Evolutionary conservation across 1,284 basidiomycete species (phyloP).

Genomic region (Golubevia pallescens): DNA sequence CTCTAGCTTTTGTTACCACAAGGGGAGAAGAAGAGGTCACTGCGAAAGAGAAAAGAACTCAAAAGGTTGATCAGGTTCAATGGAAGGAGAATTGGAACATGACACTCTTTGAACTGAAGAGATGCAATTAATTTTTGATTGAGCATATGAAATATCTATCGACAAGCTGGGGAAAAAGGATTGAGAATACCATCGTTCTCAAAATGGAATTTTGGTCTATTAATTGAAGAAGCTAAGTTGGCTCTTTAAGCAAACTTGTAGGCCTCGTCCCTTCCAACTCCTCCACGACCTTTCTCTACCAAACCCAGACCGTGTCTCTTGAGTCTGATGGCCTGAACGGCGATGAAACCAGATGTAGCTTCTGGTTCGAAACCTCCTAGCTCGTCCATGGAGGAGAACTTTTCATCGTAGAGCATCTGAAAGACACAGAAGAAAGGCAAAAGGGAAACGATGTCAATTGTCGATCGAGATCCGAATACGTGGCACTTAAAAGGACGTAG

Average conservation of each 20-base stretch:
- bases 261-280: conserved; percentile 39
- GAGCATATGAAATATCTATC: too few species aligned
- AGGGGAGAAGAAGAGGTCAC: too few species aligned
- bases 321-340: conserved; percentile 58
- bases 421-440: conserved; percentile 1
- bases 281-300: conserved; percentile 42
- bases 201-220: too few species aligned
- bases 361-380: conserved; percentile 85
- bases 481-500: neutral
- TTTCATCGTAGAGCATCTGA: conserved; percentile 84
- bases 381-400: conserved; percentile 98
- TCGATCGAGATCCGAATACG: neutral
- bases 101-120: too few species aligned
- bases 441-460: neutral
- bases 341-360: conserved; percentile 57
- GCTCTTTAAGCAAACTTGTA: conserved; percentile 30
- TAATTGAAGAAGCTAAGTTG: too few species aligned
- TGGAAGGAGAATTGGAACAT: too few species aligned
- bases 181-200: too few species aligned
- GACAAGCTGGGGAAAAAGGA: too few species aligned
- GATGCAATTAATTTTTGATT: too few species aligned
- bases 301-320: conserved; percentile 52
- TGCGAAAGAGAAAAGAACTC: too few species aligned
- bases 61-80: too few species aligned
- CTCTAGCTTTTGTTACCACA: too few species aligned